Evolutionary conservation across 2,329 filamentous ascomycete genomes (phyloP).

Genomic region (Coniochaeta sp.): DNA sequence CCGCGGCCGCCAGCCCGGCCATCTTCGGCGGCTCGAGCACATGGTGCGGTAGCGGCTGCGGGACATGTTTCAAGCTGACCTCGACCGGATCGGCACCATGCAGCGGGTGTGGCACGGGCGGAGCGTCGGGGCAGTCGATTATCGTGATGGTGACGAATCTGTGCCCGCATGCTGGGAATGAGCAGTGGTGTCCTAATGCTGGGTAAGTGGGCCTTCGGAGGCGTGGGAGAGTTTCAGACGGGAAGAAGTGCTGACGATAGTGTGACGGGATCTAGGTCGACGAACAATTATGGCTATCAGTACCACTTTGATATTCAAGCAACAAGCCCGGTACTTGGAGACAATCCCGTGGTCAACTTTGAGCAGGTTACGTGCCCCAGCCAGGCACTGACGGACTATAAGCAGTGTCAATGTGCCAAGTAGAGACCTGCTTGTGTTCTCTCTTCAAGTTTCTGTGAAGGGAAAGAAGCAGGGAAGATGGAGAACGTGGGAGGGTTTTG

Average conservation of each 20-base stretch:
- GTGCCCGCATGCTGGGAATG: conserved; percentile 25
- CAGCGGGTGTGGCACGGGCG: conserved; percentile 14
- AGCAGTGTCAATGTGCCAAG: conserved; percentile 16
- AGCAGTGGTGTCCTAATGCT: conserved; percentile 23
- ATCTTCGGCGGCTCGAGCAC: conserved; percentile 13
- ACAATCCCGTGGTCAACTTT: conserved; percentile 25
- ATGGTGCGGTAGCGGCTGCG: conserved; percentile 21
- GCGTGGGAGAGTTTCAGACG: no score
- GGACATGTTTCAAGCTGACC: conserved; percentile 19
- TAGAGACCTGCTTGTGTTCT: neutral
- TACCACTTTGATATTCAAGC: conserved; percentile 29
- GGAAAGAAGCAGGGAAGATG: neutral
- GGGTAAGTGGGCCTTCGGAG: conserved; percentile 6
- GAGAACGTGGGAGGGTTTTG: neutral
- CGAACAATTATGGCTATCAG: conserved; percentile 23
- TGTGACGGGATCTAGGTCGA: conserved; percentile 6
- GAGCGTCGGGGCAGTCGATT: conserved; percentile 14
- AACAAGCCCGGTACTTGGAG: conserved; percentile 20
- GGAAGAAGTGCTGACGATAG: neutral
- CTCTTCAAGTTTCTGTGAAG: neutral
- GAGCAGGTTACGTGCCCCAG: conserved; percentile 20
- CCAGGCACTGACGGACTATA: conserved; percentile 15
- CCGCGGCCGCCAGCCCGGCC: conserved; percentile 17
- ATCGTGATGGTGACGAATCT: conserved; percentile 26
- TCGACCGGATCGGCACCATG: conserved; percentile 17